These are phyloP conservation scores for Solanum hybrid DNA, from an alignment of 305 asterid species.

Conservation along the genomic window DNA sequence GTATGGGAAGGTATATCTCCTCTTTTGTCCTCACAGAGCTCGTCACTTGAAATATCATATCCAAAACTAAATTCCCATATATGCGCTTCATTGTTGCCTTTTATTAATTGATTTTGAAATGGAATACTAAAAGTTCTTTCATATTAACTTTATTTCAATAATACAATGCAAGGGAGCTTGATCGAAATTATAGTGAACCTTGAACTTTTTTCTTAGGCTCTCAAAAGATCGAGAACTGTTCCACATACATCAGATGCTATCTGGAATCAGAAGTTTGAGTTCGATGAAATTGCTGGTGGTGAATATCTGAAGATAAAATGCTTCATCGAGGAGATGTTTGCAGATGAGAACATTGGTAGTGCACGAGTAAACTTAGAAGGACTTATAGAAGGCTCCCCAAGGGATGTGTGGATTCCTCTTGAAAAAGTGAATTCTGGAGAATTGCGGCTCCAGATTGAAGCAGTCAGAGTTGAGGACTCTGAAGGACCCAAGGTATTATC, in stretches of 20 bases:
- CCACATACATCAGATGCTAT: constrained; percentile 56
- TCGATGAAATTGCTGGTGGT: constrained; percentile 85
- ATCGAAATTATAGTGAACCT: background rate
- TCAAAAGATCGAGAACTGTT: constrained; percentile 51
- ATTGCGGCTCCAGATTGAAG: constrained; percentile 78
- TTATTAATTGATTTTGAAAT: background rate
- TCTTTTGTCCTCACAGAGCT: background rate
- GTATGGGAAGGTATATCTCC: constrained; percentile 69
- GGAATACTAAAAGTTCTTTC: background rate
- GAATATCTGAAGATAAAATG: constrained; percentile 82
- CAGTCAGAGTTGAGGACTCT: constrained; percentile 40
- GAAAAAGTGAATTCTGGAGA: constrained; percentile 92
- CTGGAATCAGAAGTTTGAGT: constrained; percentile 91
- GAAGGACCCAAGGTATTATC: constrained; percentile 53
- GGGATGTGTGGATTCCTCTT: constrained; percentile 85
- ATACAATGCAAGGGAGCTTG: background rate
- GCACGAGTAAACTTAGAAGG: constrained; percentile 96
- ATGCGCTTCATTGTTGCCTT: background rate
- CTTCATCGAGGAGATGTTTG: constrained; percentile 64
- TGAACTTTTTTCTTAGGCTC: constrained; percentile 35
- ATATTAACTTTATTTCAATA: background rate
- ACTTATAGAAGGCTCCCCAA: constrained; percentile 60
- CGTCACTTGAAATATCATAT: background rate
- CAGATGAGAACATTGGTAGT: constrained; percentile 86
- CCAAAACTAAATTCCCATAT: background rate